Percentiles rank a stretch among this genome's conserved stretches.
These are phyloP conservation scores for Microsporum audouinii DNA, from an alignment of 2,329 filamentous ascomycete species.

Conservation along the genomic window DNA sequence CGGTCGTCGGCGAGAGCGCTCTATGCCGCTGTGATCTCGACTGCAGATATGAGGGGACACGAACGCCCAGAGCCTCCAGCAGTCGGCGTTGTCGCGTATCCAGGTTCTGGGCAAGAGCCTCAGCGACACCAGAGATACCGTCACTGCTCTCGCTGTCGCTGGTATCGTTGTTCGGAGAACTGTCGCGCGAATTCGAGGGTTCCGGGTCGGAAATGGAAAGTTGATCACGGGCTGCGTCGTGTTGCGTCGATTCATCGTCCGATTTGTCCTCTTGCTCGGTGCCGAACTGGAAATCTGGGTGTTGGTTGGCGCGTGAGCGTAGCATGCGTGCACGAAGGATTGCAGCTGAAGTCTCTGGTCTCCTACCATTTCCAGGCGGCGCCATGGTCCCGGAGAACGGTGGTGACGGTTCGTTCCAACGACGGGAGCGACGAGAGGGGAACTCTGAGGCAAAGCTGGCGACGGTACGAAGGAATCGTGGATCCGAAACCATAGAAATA, in stretches of 20 bases:
- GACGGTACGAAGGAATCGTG: constrained; percentile 60
- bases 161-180: neutral
- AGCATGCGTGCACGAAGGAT: constrained; percentile 2
- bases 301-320: neutral
- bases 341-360: neutral
- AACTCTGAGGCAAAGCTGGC: constrained; percentile 15
- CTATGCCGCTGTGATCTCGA: neutral
- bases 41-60: neutral
- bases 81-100: constrained; percentile 20
- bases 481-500: constrained; percentile 71
- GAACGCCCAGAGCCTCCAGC: constrained; percentile 24
- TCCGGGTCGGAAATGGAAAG: neutral
- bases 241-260: constrained; percentile 24
- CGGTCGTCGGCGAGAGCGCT: neutral
- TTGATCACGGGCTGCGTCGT: neutral
- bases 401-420: constrained; percentile 5
- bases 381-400: neutral
- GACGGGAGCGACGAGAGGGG: neutral
- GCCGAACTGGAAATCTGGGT: neutral
- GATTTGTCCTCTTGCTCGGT: constrained; percentile 27
- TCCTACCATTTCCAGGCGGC: neutral
- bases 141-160: constrained; percentile 2
- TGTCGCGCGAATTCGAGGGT: neutral
- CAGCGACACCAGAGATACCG: neutral
- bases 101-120: neutral